Conservation (phyloP, 1,139 yeast genomes). For the Saccharomyces uvarum region DNA sequence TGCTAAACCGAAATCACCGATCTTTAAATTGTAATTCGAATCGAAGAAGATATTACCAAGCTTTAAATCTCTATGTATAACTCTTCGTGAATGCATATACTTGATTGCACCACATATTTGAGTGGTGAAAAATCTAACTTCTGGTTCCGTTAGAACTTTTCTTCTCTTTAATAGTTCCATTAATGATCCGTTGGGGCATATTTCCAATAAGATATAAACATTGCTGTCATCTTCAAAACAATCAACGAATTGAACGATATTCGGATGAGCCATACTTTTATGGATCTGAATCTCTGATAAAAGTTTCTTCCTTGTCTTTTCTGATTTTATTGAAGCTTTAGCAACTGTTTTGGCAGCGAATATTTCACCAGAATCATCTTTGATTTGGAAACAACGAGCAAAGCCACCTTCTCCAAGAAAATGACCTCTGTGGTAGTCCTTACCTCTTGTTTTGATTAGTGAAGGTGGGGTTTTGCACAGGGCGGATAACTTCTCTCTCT, state of each 20-base stretch:
- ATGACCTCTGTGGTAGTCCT: conserved; percentile 83
- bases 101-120: conserved; percentile 92
- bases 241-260: conserved; percentile 84
- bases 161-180: conserved; percentile 87
- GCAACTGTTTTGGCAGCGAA: conserved; percentile 98
- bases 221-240: conserved; percentile 93
- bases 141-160: conserved; percentile 79
- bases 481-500: conserved; percentile 76
- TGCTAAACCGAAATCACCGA: conserved; percentile 96
- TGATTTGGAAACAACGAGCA: conserved; percentile 96
- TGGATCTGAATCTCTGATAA: conserved; percentile 93
- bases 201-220: conserved; percentile 86
- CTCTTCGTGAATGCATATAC: conserved; percentile 84
- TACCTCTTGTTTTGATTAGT: conserved; percentile 79
- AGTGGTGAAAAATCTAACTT: conserved; percentile 81
- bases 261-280: conserved; percentile 79
- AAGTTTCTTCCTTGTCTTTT: conserved; percentile 81
- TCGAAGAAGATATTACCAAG: conserved; percentile 92
- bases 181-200: conserved; percentile 86
- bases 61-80: conserved; percentile 86
- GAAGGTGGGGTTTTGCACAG: conserved; percentile 92
- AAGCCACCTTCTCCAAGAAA: conserved; percentile 98
- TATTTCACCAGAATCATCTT: conserved; percentile 76
- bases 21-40: conserved; percentile 82
- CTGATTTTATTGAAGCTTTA: conserved; percentile 83